Evolutionary conservation across 2,329 filamentous ascomycete species (phyloP).

Genomic region (Pyrenophora tritici-repentis): DNA sequence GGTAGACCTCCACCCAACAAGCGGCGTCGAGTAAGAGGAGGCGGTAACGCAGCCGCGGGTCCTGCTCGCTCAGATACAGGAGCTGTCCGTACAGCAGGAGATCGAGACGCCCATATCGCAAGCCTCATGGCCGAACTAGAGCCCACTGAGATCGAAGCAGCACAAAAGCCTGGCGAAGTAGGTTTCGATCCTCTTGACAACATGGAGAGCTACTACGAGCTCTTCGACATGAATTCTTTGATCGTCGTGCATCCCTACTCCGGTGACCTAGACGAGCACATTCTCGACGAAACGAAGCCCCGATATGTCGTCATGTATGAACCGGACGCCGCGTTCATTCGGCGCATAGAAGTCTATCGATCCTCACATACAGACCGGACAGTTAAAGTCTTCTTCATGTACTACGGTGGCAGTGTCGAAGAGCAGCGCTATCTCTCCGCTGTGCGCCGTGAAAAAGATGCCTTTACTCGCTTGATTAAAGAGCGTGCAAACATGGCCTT

Average conservation of each 20-base stretch:
- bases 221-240: slow-evolving; percentile 89
- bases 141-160: slow-evolving; percentile 75
- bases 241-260: slow-evolving; percentile 92
- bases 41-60: slow-evolving; percentile 64
- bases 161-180: slow-evolving; percentile 73
- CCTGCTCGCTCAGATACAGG: slow-evolving; percentile 71
- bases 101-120: slow-evolving; percentile 81
- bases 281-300: slow-evolving; percentile 92
- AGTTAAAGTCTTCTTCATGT: slow-evolving; percentile 94
- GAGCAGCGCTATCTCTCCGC: slow-evolving; percentile 90
- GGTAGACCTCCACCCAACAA: slow-evolving; percentile 80
- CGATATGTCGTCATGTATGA: slow-evolving; percentile 99
- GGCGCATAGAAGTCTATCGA: slow-evolving; percentile 91
- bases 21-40: slow-evolving; percentile 80
- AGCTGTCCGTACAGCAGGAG: slow-evolving; percentile 75
- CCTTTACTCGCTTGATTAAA: slow-evolving; percentile 92
- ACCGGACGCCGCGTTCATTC: slow-evolving; percentile 90
- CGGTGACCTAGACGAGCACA: slow-evolving; percentile 91
- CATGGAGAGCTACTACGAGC: slow-evolving; percentile 89
- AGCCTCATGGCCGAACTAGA: slow-evolving; percentile 81
- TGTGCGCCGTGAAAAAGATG: slow-evolving; percentile 93
- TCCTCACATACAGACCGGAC: slow-evolving; percentile 89
- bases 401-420: slow-evolving; percentile 92
- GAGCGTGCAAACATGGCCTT: slow-evolving; percentile 93
- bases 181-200: slow-evolving; percentile 80